Conservation (phyloP, 768 basidiomycete species). For the Psilocybe cubensis region DNA sequence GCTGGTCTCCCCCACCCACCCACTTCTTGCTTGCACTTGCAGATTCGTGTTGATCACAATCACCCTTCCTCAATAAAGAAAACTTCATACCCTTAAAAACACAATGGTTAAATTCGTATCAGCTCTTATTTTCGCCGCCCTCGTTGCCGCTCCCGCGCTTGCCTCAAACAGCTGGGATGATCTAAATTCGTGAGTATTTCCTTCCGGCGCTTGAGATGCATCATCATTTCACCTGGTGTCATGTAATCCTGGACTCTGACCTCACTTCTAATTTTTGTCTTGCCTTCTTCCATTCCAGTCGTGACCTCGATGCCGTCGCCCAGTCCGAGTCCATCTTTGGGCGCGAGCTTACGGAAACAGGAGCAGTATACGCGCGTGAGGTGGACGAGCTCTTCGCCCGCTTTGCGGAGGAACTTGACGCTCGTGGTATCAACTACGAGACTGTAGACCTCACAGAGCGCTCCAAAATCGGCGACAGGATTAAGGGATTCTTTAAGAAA, state of each 20-base stretch:
- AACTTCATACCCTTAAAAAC: neutral
- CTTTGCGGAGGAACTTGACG: slow-evolving; percentile 16
- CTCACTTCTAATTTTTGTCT: neutral
- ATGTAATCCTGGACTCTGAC: neutral
- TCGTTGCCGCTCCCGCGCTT: slow-evolving; percentile 18
- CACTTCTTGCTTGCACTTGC: neutral
- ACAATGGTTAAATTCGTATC: slow-evolving; percentile 21
- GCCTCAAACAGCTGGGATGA: slow-evolving; percentile 17
- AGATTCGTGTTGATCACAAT: slow-evolving; percentile 19
- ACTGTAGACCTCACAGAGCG: neutral
- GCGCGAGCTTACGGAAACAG: slow-evolving; percentile 12
- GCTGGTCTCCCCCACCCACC: slow-evolving; percentile 25
- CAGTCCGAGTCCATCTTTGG: slow-evolving; percentile 6
- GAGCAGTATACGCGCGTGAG: slow-evolving; percentile 12
- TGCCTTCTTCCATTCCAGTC: too few species aligned
- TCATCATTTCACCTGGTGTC: neutral
- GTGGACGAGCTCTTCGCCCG: slow-evolving; percentile 17
- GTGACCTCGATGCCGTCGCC: slow-evolving; percentile 8
- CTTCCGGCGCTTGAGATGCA: too few species aligned
- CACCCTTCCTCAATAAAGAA: neutral
- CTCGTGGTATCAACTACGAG: slow-evolving; percentile 10
- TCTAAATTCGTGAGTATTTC: slow-evolving; percentile 13
- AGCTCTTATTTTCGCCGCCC: slow-evolving; percentile 13
- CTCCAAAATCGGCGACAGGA: slow-evolving; percentile 6
- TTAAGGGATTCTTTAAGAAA: slow-evolving; percentile 8